These are phyloP conservation scores for Colletotrichum somersetense DNA, from an alignment of 2,329 filamentous ascomycete species.

Conservation along the genomic window DNA sequence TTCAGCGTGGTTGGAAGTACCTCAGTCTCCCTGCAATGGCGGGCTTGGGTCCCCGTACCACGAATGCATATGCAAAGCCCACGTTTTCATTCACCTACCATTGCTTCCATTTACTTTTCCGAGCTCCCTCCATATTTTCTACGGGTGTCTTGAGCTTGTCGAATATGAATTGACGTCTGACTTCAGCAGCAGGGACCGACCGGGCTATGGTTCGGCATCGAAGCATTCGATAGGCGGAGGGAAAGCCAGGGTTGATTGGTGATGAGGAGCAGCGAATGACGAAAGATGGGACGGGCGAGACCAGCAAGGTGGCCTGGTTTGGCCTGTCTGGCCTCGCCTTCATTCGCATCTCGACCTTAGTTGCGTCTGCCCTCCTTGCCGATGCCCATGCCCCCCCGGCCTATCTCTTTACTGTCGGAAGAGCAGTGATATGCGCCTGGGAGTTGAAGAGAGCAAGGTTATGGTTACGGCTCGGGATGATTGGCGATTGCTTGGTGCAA, in stretches of 20 bases:
- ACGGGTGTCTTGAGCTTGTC: conserved; percentile 10
- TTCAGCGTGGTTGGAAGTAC: background rate
- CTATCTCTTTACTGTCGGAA: background rate
- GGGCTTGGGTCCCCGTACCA: background rate
- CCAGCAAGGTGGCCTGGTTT: conserved; percentile 20
- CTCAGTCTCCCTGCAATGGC: background rate
- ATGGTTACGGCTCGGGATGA: background rate
- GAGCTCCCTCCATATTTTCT: background rate
- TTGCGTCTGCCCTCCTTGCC: background rate
- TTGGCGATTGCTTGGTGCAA: conserved; percentile 3
- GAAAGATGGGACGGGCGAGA: conserved; percentile 22
- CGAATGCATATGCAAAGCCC: background rate
- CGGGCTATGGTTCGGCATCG: background rate
- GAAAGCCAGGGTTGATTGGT: background rate
- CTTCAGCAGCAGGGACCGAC: conserved; percentile 11
- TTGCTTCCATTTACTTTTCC: background rate
- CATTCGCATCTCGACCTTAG: background rate
- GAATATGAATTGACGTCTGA: background rate
- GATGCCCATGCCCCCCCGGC: background rate
- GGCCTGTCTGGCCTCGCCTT: background rate
- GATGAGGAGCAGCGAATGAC: conserved; percentile 13
- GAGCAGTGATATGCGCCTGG: conserved; percentile 15
- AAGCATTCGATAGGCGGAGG: background rate
- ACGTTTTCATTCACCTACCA: background rate
- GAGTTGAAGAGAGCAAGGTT: conserved; percentile 5